Base-by-base conservation (phyloP, 164 flowering plant genomes). In the Magnolia sinica region DNA sequence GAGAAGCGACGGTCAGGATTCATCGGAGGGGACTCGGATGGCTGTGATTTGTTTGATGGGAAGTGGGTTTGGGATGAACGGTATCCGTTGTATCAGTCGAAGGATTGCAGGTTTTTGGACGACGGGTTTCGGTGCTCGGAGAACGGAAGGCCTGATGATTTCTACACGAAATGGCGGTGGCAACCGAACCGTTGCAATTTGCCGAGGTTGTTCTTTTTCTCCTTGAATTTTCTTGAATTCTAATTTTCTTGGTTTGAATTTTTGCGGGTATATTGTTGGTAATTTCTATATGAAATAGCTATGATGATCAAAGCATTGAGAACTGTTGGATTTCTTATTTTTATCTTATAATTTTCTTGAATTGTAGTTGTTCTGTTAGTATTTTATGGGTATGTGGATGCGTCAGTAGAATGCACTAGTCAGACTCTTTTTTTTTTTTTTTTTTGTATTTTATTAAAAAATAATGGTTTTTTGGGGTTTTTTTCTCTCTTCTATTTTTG, bases 131-230 rank as follows among this genome's bases (percentile, higher is more conserved):
- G 98, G 72, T 93, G 96, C 64, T 74, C 83, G 51, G 96, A 91
- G 76, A 89, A 91, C 83, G 95, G 98, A 1, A 82, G 98, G 68
- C 93, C 87, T 64, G 98, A 95, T 83, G 77, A 76, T 37, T 87
- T 88, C 79, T 93, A 88, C 80, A 94, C 92, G 65, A 91, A 94
- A 76, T 96, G 96, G 98, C 84, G 98, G 70, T 96, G 99, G 99
- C 98, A 96, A 68, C 99, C 99, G 27, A 91, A 75, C 68, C 73
- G 79, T 78, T 94, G 99, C 85, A 89, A 92, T 84, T 85, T 96
- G 86, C 99, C 98, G 80, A 96, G 98, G 98, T 93, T 67, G 18
- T 13, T 23, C 6, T n/a, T 27, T 37, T 20, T 45, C 65, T 37
- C 50, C 37, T 73, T 59, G 37, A n/a, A 52, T 65, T 59, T 50